Evolutionary conservation across 2,329 filamentous ascomycete genomes (phyloP).

Genomic region (Scytalidium sp.): DNA sequence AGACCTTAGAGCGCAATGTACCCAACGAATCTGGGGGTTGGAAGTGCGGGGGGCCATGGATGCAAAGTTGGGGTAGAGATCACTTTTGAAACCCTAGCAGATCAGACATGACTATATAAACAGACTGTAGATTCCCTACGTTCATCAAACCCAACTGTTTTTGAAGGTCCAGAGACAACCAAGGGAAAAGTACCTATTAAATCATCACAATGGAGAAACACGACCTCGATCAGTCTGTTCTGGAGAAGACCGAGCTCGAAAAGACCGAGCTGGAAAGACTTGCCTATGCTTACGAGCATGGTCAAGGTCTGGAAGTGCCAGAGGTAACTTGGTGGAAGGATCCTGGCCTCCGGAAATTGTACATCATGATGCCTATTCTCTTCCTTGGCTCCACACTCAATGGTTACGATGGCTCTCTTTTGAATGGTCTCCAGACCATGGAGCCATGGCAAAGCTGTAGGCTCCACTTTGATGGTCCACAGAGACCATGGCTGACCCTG

Average conservation of each 20-base stretch:
- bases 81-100: too few relatives aligned
- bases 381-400: conserved; percentile 31
- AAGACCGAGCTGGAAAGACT: conserved; percentile 12
- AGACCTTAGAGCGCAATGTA: too few relatives aligned
- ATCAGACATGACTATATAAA: too few relatives aligned
- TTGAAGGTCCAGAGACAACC: too few relatives aligned
- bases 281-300: background rate
- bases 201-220: background rate
- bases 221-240: background rate
- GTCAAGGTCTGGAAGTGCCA: background rate
- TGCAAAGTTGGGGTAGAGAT: too few relatives aligned
- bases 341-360: conserved; percentile 28
- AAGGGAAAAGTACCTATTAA: too few relatives aligned
- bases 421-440: conserved; percentile 43
- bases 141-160: too few relatives aligned
- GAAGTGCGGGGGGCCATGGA: too few relatives aligned
- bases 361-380: conserved; percentile 29
- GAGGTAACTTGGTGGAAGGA: conserved; percentile 29
- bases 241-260: conserved; percentile 12
- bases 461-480: background rate
- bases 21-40: too few relatives aligned
- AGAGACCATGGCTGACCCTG: background rate
- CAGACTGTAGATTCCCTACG: too few relatives aligned
- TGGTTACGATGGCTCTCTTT: conserved; percentile 39
- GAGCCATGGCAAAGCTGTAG: conserved; percentile 36